Conservation (phyloP, 176 grass and related monocot species). For the Pharus latifolius region DNA sequence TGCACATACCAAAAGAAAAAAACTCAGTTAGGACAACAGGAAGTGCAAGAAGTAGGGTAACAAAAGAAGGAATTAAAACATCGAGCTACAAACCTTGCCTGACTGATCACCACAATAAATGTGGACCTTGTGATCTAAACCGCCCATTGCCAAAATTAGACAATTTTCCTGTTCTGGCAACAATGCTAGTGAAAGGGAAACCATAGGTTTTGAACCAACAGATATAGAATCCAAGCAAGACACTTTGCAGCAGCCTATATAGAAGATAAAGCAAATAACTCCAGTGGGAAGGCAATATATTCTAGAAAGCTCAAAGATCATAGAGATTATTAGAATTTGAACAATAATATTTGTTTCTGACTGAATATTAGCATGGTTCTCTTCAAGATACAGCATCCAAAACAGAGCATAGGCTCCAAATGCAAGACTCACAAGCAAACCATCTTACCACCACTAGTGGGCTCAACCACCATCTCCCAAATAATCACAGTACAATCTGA, state of each 20-base stretch:
- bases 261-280: not conserved
- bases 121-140: constrained; percentile 88
- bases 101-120: constrained; percentile 58
- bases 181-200: constrained; percentile 73
- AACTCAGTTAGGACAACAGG: constrained; percentile 2
- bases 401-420: not conserved
- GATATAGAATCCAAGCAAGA: constrained; percentile 71
- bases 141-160: constrained; percentile 92
- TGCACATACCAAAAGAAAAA: constrained; percentile 26
- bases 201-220: constrained; percentile 84
- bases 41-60: not conserved
- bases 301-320: not conserved
- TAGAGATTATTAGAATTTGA: not conserved
- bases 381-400: not conserved
- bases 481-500: constrained; percentile 77
- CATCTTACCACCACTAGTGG: constrained; percentile 37
- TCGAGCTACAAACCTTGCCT: constrained; percentile 57
- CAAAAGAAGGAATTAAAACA: not conserved
- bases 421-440: not conserved
- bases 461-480: constrained; percentile 54
- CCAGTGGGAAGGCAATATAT: not conserved
- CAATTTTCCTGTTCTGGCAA: constrained; percentile 35
- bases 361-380: not conserved
- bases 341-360: not conserved
- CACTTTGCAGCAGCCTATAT: constrained; percentile 59